Percentiles rank a stretch among this genome's conserved stretches.
Conservation (phyloP, 805 yeast genomes). For the Ogataea pilisensis region DNA sequence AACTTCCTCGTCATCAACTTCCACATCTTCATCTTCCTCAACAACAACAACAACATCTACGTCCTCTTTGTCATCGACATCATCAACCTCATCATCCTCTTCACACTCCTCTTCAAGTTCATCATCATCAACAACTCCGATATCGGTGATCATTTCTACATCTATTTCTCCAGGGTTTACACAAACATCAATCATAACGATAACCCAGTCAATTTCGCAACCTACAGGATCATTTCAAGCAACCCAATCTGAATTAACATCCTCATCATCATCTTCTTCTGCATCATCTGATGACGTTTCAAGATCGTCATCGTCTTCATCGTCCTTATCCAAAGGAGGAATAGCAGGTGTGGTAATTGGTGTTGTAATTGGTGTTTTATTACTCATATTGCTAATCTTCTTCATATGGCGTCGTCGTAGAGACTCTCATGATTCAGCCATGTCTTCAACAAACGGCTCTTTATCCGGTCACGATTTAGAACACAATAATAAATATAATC, state of each 20-base stretch:
- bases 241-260: neutral
- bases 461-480: neutral
- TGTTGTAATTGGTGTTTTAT: slow-evolving; percentile 22
- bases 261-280: slow-evolving; percentile 5
- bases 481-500: slow-evolving; percentile 6
- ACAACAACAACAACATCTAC: slow-evolving; percentile 7
- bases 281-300: slow-evolving; percentile 5
- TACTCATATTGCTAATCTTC: slow-evolving; percentile 16
- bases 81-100: slow-evolving; percentile 20
- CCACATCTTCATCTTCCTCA: slow-evolving; percentile 10
- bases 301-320: slow-evolving; percentile 8
- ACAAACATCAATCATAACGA: slow-evolving; percentile 3
- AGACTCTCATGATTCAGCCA: slow-evolving; percentile 6
- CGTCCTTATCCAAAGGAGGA: slow-evolving; percentile 28
- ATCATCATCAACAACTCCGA: slow-evolving; percentile 9
- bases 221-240: neutral
- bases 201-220: neutral
- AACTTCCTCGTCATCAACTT: slow-evolving; percentile 11
- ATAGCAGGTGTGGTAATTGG: slow-evolving; percentile 36
- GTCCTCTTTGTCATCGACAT: slow-evolving; percentile 13
- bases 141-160: neutral
- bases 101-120: neutral
- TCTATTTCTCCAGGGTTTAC: neutral
- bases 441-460: neutral
- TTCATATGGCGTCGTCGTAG: slow-evolving; percentile 22